phyloP scores from a whole-genome alignment of 1,139 yeast species.

The Zygosaccharomyces pseudobailii region DNA sequence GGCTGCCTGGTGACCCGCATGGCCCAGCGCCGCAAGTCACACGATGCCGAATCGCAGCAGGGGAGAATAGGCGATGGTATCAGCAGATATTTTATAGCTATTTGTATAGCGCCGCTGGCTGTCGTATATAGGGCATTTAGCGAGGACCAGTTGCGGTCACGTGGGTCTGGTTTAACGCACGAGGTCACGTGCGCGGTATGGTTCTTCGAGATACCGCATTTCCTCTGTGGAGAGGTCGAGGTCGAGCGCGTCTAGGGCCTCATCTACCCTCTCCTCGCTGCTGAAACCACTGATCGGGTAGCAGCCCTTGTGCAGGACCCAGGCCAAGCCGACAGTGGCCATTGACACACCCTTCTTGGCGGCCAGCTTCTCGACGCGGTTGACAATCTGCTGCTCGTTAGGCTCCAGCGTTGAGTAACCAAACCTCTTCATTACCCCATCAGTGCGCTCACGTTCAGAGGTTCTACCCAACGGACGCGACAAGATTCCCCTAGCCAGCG shows the following conservation, averaged over 20 bases:
- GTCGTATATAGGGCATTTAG: too few relatives aligned
- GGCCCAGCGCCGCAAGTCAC: too few relatives aligned
- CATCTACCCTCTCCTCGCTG: constrained; percentile 47
- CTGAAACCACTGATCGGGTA: constrained; percentile 53
- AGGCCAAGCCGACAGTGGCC: constrained; percentile 54
- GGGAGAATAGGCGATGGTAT: too few relatives aligned
- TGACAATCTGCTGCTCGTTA: constrained; percentile 40
- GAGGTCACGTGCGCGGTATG: constrained; percentile 36
- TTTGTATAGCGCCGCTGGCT: too few relatives aligned
- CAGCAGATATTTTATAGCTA: too few relatives aligned
- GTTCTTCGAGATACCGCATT: constrained; percentile 44
- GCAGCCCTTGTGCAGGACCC: constrained; percentile 49
- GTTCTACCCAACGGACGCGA: constrained; percentile 38
- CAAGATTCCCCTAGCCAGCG: constrained; percentile 46
- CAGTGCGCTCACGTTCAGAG: constrained; percentile 20
- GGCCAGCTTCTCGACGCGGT: constrained; percentile 50
- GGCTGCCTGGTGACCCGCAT: too few relatives aligned
- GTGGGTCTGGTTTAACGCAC: too few relatives aligned
- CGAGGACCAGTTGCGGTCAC: too few relatives aligned
- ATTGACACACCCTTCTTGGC: constrained; percentile 42
- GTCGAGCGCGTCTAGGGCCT: constrained; percentile 43
- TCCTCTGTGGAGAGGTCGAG: constrained; percentile 46
- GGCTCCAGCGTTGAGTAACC: constrained; percentile 13
- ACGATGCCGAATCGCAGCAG: too few relatives aligned
- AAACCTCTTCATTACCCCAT: constrained; percentile 15